phyloP scores from a whole-genome alignment of 2,329 filamentous ascomycete species.

The Neonectria ditissima region DNA sequence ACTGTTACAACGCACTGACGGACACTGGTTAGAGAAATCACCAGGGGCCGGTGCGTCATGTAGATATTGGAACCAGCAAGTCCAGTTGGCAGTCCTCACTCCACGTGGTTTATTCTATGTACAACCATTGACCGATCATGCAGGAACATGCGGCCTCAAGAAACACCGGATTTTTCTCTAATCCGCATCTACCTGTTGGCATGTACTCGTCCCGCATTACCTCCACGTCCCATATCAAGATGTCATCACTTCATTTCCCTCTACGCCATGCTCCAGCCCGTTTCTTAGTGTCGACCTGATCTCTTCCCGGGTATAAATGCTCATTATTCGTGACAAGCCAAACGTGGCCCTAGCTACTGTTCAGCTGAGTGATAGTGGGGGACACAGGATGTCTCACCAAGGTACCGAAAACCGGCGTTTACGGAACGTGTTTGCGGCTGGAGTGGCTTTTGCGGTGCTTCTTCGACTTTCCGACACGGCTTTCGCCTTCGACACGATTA shows the following conservation, averaged over 20 bases:
- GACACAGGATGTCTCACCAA: slow-evolving; percentile 1
- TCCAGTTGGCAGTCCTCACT: neutral
- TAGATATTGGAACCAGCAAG: neutral
- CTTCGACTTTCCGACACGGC: slow-evolving; percentile 1
- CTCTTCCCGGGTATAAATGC: neutral
- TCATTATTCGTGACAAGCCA: neutral
- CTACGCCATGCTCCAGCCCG: neutral
- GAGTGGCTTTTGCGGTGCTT: slow-evolving; percentile 13
- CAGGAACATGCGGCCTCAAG: neutral
- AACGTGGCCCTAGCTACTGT: neutral
- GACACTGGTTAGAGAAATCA: neutral
- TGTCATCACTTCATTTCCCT: neutral
- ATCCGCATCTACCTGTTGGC: neutral
- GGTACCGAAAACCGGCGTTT: slow-evolving; percentile 4
- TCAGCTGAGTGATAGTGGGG: slow-evolving; percentile 11
- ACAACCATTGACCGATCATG: neutral
- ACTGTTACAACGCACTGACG: neutral
- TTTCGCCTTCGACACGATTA: neutral
- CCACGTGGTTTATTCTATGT: neutral
- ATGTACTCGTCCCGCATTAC: neutral
- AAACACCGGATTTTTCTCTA: neutral
- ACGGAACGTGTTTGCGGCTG: slow-evolving; percentile 5
- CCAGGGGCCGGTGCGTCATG: neutral
- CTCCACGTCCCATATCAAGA: neutral
- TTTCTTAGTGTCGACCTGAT: neutral